Percentiles rank a stretch among this genome's conserved stretches.
These are phyloP conservation scores for Trypanosoma mega DNA, from an alignment of 208 protist genomes.

Conservation along the genomic window DNA sequence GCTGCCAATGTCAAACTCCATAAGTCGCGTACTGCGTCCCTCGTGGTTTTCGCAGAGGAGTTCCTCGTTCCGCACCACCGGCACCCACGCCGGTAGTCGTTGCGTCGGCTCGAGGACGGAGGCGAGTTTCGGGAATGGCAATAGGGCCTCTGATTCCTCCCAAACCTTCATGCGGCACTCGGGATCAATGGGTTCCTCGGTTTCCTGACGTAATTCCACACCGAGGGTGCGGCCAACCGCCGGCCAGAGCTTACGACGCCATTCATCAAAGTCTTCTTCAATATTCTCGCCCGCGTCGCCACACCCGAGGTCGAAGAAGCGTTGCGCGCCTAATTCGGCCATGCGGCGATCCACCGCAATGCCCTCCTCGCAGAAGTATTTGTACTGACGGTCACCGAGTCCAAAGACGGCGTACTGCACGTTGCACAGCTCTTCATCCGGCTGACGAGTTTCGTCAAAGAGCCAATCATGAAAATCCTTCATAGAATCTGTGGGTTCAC, in stretches of 20 bases:
- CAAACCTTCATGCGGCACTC: slow-evolving; percentile 85
- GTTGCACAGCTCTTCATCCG: slow-evolving; percentile 56
- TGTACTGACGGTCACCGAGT: slow-evolving; percentile 90
- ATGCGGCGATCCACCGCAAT: slow-evolving; percentile 87
- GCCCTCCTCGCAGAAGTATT: slow-evolving; percentile 87
- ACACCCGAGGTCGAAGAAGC: slow-evolving; percentile 75
- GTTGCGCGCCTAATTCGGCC: slow-evolving; percentile 82
- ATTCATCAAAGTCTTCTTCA: slow-evolving; percentile 90
- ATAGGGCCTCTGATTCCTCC: slow-evolving; percentile 58
- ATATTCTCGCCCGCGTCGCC: slow-evolving; percentile 75
- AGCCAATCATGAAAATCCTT: slow-evolving; percentile 86
- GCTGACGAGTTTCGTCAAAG: slow-evolving; percentile 55
- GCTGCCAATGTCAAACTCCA: slow-evolving; percentile 84
- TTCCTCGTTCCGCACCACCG: slow-evolving; percentile 69
- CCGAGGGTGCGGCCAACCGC: slow-evolving; percentile 67
- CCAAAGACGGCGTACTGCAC: slow-evolving; percentile 90
- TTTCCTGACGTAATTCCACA: slow-evolving; percentile 68
- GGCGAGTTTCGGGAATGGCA: slow-evolving; percentile 85
- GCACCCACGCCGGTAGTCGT: slow-evolving; percentile 80
- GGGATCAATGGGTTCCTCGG: slow-evolving; percentile 74
- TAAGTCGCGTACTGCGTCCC: slow-evolving; percentile 73
- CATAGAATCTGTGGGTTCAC: slow-evolving; percentile 90
- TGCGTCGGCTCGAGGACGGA: slow-evolving; percentile 89
- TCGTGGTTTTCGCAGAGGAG: slow-evolving; percentile 41
- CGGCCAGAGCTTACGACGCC: slow-evolving; percentile 80